These are phyloP conservation scores for Coemansia sp. DNA, from an alignment of 192 early-diverging fungal genomes.

Conservation along the genomic window DNA sequence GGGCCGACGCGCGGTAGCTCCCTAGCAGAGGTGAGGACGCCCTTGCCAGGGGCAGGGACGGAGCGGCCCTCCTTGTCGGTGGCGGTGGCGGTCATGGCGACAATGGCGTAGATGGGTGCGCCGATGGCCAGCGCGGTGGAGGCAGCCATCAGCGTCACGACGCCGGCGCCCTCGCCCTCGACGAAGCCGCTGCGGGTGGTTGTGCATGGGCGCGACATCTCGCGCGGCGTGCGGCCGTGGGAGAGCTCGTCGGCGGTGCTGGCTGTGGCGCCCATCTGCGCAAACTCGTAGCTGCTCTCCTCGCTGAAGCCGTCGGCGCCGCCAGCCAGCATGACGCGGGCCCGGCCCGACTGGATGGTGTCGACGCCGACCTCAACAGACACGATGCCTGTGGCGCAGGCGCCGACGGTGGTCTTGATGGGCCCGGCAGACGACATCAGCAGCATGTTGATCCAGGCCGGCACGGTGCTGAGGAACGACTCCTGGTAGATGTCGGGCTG, in stretches of 20 bases:
- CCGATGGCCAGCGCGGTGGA: slow-evolving; percentile 86
- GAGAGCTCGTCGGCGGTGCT: slow-evolving; percentile 77
- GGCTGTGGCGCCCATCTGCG: slow-evolving; percentile 95
- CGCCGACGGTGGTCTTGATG: slow-evolving; percentile 76
- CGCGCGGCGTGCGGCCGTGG: slow-evolving; percentile 78
- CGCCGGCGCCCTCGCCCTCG: slow-evolving; percentile 90
- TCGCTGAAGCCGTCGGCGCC: slow-evolving; percentile 88
- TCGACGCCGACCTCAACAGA: slow-evolving; percentile 92
- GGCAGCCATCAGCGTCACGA: slow-evolving; percentile 87
- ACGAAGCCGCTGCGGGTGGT: slow-evolving; percentile 91
- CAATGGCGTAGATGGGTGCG: slow-evolving; percentile 84
- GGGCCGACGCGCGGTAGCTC: slow-evolving; percentile 54
- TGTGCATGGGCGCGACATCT: slow-evolving; percentile 93
- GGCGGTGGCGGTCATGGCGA: slow-evolving; percentile 84
- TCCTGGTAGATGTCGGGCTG: slow-evolving; percentile 94
- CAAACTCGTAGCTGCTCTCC: slow-evolving; percentile 91
- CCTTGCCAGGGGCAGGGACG: slow-evolving; percentile 94
- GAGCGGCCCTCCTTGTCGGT: slow-evolving; percentile 96
- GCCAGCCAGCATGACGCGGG: slow-evolving; percentile 88
- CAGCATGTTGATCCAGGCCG: slow-evolving; percentile 96
- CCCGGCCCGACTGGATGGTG: slow-evolving; percentile 85
- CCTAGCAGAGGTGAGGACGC: slow-evolving; percentile 88
- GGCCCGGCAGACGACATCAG: slow-evolving; percentile 89
- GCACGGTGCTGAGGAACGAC: slow-evolving; percentile 94
- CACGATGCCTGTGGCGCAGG: slow-evolving; percentile 89